phyloP scores from a whole-genome alignment of 176 grass and related monocot genomes.

The Saccharum spontaneum region DNA sequence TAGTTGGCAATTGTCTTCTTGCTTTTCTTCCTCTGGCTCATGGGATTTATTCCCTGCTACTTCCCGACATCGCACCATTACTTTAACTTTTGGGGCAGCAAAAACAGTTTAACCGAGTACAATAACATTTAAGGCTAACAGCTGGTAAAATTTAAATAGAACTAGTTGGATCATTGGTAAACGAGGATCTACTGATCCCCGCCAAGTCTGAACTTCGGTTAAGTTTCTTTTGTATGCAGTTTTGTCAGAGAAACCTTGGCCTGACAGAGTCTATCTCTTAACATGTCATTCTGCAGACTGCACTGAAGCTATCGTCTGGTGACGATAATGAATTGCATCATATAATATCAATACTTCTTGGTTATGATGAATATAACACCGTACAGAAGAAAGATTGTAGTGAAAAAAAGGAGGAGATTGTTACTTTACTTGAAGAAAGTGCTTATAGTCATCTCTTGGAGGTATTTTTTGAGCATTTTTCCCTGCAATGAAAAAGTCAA shows the following conservation, averaged over 20 bases:
- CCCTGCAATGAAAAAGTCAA: slow-evolving; percentile 20
- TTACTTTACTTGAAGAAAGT: slow-evolving; percentile 83
- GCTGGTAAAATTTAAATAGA: background rate
- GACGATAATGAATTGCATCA: slow-evolving; percentile 60
- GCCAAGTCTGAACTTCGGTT: background rate
- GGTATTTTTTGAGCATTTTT: slow-evolving; percentile 38
- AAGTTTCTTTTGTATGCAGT: background rate
- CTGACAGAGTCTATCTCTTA: background rate
- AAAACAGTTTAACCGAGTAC: background rate
- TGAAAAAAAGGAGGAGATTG: slow-evolving; percentile 64
- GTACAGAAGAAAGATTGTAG: slow-evolving; percentile 30
- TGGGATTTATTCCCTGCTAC: background rate
- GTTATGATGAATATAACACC: slow-evolving; percentile 39
- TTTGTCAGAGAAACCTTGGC: background rate
- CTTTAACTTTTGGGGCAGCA: background rate
- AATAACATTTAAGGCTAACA: background rate
- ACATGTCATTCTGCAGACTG: slow-evolving; percentile 48
- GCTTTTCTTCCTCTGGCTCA: background rate
- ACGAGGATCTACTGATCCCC: background rate
- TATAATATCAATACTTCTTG: slow-evolving; percentile 71
- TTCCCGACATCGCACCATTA: background rate
- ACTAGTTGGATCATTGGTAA: slow-evolving; percentile 1
- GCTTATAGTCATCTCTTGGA: slow-evolving; percentile 93
- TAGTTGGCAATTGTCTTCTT: background rate
- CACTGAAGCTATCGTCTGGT: slow-evolving; percentile 68